Evolutionary conservation across 163 green algal genomes (phyloP).

Genomic region (Smithsoniella earleae): DNA sequence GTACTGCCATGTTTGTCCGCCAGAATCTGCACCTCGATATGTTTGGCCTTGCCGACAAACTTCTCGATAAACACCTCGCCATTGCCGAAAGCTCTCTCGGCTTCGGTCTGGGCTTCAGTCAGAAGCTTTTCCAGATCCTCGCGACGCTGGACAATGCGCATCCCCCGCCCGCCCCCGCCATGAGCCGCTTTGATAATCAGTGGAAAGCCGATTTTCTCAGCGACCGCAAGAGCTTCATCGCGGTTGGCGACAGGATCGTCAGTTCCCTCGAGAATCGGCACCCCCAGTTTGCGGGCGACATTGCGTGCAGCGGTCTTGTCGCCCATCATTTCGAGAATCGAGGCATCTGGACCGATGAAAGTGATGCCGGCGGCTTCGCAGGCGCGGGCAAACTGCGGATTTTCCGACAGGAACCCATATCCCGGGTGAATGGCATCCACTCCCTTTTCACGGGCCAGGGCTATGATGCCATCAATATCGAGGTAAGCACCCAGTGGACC

Average conservation of each 20-base stretch:
- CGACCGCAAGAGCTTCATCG: conserved; percentile 39
- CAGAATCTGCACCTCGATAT: conserved; percentile 79
- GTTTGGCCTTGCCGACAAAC: conserved; percentile 54
- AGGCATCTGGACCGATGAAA: conserved; percentile 67
- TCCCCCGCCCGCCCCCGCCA: conserved; percentile 84
- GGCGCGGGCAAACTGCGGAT: conserved; percentile 56
- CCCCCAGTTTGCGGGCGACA: conserved; percentile 64
- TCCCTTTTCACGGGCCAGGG: too few species aligned
- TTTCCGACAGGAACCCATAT: conserved; percentile 83
- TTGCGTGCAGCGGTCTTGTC: conserved; percentile 67
- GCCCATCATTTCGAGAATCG: conserved; percentile 57
- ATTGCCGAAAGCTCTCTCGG: conserved; percentile 60
- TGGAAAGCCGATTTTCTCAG: conserved; percentile 63
- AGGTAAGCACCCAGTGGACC: too few species aligned
- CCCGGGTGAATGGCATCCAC: conserved; percentile 68
- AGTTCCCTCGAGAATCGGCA: conserved; percentile 77
- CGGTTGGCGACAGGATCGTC: not conserved
- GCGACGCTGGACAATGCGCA: conserved; percentile 65
- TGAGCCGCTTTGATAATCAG: conserved; percentile 92
- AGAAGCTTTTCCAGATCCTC: conserved; percentile 39
- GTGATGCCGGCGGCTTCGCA: conserved; percentile 50
- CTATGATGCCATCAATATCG: too few species aligned
- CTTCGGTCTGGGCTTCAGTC: too few species aligned
- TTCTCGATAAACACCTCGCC: conserved; percentile 72
- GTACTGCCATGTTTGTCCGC: conserved; percentile 67